Percentiles rank a stretch among this genome's conserved stretches.
Conservation (phyloP, 179 eudicot species). For the Beta corolliflora region DNA sequence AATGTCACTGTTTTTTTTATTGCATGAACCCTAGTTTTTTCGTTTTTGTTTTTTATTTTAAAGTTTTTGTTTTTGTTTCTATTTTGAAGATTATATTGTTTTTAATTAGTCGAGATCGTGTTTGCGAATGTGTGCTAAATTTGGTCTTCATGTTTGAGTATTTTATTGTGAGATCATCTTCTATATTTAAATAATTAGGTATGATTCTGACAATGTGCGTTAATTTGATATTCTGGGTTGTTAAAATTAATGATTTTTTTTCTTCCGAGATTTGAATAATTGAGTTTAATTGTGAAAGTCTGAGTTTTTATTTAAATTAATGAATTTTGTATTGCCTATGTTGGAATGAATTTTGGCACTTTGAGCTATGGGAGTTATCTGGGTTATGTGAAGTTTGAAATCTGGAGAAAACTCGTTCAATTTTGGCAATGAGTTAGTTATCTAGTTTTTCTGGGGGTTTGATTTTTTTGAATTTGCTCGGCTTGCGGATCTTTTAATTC, state of each 20-base stretch:
- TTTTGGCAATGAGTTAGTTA: not conserved
- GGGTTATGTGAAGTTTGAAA: too few relatives aligned
- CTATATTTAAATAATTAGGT: not conserved
- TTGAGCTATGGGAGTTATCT: too few relatives aligned
- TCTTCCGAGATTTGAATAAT: not conserved
- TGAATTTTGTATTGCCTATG: not conserved
- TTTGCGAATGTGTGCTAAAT: not conserved
- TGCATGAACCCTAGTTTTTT: conserved; percentile 8
- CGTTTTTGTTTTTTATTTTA: not conserved
- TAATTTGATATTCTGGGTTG: not conserved
- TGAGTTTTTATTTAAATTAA: not conserved
- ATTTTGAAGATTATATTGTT: not conserved
- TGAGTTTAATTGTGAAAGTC: not conserved
- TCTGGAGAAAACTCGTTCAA: not conserved
- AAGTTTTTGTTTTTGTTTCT: not conserved
- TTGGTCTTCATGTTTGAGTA: too few relatives aligned
- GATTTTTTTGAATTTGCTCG: not conserved
- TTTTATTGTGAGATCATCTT: not conserved
- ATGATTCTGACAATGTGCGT: not conserved
- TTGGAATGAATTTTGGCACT: too few relatives aligned
- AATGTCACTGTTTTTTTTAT: too few relatives aligned
- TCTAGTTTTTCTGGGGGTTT: not conserved
- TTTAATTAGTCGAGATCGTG: not conserved
- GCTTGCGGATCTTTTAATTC: not conserved
- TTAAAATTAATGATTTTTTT: not conserved